Conservation (phyloP, 1,284 basidiomycete species). For the Marasmius sp. region DNA sequence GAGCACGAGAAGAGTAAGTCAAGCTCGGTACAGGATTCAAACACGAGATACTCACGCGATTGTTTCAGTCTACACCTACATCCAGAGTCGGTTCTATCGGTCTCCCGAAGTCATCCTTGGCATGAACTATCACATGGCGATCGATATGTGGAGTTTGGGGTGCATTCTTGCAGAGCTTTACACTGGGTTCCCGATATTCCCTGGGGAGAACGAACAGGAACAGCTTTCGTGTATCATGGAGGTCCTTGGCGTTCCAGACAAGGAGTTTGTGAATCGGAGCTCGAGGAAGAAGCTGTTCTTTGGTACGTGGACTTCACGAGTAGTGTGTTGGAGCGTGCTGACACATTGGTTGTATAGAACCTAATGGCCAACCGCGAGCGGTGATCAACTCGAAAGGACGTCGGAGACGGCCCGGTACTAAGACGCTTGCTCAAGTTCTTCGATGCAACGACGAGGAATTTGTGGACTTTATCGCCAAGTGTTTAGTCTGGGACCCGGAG, state of each 20-base stretch:
- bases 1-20: conserved; percentile 95
- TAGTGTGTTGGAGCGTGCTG: conserved; percentile 1
- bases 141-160: conserved; percentile 98
- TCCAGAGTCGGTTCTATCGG: conserved; percentile 95
- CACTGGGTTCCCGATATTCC: conserved; percentile 99
- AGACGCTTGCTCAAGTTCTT: conserved; percentile 86
- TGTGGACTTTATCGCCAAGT: conserved; percentile 92
- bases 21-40: neutral
- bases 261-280: conserved; percentile 92
- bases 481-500: conserved; percentile 97
- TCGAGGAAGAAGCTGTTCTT: conserved; percentile 96
- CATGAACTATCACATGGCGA: conserved; percentile 94
- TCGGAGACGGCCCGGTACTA: conserved; percentile 86
- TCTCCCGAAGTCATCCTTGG: conserved; percentile 94
- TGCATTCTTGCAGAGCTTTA: conserved; percentile 97
- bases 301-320: conserved; percentile 50
- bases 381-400: conserved; percentile 98
- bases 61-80: conserved; percentile 89
- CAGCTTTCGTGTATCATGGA: conserved; percentile 99
- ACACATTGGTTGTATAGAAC: conserved; percentile 54
- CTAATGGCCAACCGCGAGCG: conserved; percentile 87
- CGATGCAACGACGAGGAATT: conserved; percentile 89
- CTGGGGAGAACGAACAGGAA: conserved; percentile 99
- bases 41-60: conserved; percentile 17
- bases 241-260: conserved; percentile 93